These are phyloP conservation scores for Pisolithus marmoratus DNA, from an alignment of 768 basidiomycete species.

Conservation along the genomic window DNA sequence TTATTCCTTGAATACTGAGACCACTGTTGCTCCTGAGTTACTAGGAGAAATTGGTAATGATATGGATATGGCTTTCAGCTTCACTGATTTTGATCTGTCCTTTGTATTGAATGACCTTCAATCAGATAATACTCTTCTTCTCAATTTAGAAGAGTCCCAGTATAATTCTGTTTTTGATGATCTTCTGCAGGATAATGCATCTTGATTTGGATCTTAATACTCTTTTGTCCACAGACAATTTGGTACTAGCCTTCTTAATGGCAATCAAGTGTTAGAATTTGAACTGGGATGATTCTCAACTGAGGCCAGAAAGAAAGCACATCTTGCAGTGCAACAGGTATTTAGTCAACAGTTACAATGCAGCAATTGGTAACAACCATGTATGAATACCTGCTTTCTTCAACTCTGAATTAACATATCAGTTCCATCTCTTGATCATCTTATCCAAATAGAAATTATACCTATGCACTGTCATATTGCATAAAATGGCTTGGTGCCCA, in stretches of 20 bases:
- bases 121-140: background rate
- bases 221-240: background rate
- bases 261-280: background rate
- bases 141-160: no score
- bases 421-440: conserved; percentile 20
- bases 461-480: conserved; percentile 19
- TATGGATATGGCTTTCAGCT: background rate
- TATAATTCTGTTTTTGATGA: background rate
- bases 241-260: background rate
- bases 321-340: no score
- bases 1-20: no score
- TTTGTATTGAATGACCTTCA: background rate
- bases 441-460: conserved; percentile 29
- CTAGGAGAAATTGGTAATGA: no score
- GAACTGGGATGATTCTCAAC: background rate
- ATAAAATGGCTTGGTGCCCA: conserved; percentile 23
- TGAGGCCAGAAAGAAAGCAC: background rate
- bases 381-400: background rate
- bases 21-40: no score
- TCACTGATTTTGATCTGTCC: background rate
- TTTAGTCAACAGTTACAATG: background rate
- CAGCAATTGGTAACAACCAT: background rate
- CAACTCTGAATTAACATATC: conserved; percentile 2
- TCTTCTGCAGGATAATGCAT: background rate
- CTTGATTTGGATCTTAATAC: background rate